Evolutionary conservation across 1,284 basidiomycete genomes (phyloP).

Genomic region (Malassezia yamatoensis): DNA sequence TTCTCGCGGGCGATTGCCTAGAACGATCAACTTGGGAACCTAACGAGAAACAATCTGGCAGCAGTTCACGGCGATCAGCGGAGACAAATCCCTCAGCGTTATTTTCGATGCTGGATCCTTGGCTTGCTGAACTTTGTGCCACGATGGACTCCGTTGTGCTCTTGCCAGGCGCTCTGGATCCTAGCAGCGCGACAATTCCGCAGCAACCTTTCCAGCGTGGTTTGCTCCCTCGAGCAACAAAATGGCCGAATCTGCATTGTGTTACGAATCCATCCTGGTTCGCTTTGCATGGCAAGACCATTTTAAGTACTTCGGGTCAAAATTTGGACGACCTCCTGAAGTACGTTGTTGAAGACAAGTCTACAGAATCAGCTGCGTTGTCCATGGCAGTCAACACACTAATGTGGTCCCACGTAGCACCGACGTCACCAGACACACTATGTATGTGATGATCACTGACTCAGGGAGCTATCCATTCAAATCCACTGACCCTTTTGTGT

Average conservation of each 20-base stretch:
- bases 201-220: constrained; percentile 85
- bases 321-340: constrained; percentile 89
- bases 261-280: constrained; percentile 88
- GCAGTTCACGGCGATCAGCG: too few relatives aligned
- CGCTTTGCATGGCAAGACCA: constrained; percentile 51
- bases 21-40: constrained; percentile 20
- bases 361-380: constrained; percentile 50
- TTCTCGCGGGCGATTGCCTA: constrained; percentile 36
- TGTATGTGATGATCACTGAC: constrained; percentile 49
- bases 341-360: constrained; percentile 55
- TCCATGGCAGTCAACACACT: constrained; percentile 69
- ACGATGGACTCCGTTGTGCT: constrained; percentile 15
- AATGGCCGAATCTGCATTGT: constrained; percentile 59
- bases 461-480: constrained; percentile 87
- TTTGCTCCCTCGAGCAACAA: constrained; percentile 63
- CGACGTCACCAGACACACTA: constrained; percentile 93
- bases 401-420: constrained; percentile 88
- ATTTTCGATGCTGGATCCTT: constrained; percentile 8
- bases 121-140: constrained; percentile 12
- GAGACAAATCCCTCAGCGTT: not conserved
- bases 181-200: constrained; percentile 75
- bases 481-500: constrained; percentile 75
- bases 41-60: not conserved
- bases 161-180: constrained; percentile 76
- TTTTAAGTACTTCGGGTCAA: constrained; percentile 80